phyloP scores from a whole-genome alignment of 345 rosid genomes.

The Aurinia saxatilis region DNA sequence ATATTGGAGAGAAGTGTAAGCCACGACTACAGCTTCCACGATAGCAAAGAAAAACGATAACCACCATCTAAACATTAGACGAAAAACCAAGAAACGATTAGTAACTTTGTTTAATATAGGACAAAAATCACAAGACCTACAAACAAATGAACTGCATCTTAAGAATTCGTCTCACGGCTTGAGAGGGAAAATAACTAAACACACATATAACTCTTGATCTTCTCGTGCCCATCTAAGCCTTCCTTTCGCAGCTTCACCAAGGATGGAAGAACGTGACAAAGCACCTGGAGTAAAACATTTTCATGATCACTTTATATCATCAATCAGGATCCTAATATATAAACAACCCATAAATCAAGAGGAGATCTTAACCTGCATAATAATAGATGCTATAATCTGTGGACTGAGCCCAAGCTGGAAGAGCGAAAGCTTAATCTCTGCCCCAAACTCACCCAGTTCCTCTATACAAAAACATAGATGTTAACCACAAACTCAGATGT shows the following conservation, averaged over 20 bases:
- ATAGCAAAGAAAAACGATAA: constrained; percentile 80
- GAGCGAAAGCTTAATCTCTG: constrained; percentile 78
- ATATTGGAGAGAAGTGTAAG: constrained; percentile 76
- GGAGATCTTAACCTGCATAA: constrained; percentile 65
- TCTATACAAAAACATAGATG: constrained; percentile 37
- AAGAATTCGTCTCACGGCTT: constrained; percentile 58
- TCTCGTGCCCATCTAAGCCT: constrained; percentile 96
- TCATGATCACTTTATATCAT: not conserved
- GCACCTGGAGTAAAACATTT: constrained; percentile 42
- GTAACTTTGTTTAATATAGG: constrained; percentile 1
- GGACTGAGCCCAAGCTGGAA: constrained; percentile 99
- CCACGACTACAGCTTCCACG: constrained; percentile 68
- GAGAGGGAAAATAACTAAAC: constrained; percentile 60
- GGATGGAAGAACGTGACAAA: constrained; percentile 85
- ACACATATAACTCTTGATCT: constrained; percentile 99
- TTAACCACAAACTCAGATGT: not conserved
- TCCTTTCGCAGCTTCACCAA: constrained; percentile 89
- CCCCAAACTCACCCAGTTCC: constrained; percentile 72
- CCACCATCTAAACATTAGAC: constrained; percentile 76
- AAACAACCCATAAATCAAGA: constrained; percentile 1
- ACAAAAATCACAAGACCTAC: constrained; percentile 9
- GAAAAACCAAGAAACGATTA: not conserved
- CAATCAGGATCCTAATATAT: not conserved
- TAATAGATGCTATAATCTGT: constrained; percentile 74
- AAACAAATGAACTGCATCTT: constrained; percentile 19